These are phyloP conservation scores for Pythium oligandrum DNA, from an alignment of 352 stramenopile species.

Conservation along the genomic window DNA sequence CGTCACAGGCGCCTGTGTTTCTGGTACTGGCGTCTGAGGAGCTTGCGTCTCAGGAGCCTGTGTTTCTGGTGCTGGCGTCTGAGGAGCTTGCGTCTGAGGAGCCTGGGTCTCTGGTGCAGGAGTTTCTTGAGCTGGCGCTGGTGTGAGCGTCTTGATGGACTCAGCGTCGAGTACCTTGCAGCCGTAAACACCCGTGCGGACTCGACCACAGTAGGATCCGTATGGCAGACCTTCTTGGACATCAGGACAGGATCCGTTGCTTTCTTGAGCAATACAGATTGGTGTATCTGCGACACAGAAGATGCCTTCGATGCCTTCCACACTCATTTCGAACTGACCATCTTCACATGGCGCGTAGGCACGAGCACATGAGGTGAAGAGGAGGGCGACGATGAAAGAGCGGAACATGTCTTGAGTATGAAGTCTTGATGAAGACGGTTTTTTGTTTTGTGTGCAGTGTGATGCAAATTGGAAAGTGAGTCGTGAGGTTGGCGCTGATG, in stretches of 20 bases:
- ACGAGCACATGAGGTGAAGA: too few relatives aligned
- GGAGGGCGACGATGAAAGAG: too few relatives aligned
- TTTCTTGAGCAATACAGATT: slow-evolving; percentile 9
- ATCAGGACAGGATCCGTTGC: slow-evolving; percentile 8
- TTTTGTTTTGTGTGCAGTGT: too few relatives aligned
- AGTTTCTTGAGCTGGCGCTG: not conserved
- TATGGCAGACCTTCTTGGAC: slow-evolving; percentile 9
- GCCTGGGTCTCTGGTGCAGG: not conserved
- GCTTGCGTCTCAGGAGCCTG: too few relatives aligned
- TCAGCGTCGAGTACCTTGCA: slow-evolving; percentile 6
- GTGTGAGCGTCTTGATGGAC: not conserved
- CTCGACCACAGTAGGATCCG: slow-evolving; percentile 11
- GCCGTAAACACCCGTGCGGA: slow-evolving; percentile 11
- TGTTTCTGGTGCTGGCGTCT: too few relatives aligned
- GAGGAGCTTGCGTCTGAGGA: too few relatives aligned
- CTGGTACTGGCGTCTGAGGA: too few relatives aligned
- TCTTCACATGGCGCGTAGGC: not conserved
- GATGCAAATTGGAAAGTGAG: too few relatives aligned
- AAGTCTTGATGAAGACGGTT: too few relatives aligned
- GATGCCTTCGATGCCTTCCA: slow-evolving; percentile 3
- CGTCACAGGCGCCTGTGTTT: too few relatives aligned
- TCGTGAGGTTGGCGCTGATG: too few relatives aligned
- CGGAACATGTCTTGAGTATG: too few relatives aligned
- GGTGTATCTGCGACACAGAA: slow-evolving; percentile 4
- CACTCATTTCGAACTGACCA: slow-evolving; percentile 9